Percentiles rank a stretch among this genome's conserved stretches.
These are phyloP conservation scores for Hypoxylon intermedium DNA, from an alignment of 495 filamentous ascomycete genomes.

Conservation along the genomic window DNA sequence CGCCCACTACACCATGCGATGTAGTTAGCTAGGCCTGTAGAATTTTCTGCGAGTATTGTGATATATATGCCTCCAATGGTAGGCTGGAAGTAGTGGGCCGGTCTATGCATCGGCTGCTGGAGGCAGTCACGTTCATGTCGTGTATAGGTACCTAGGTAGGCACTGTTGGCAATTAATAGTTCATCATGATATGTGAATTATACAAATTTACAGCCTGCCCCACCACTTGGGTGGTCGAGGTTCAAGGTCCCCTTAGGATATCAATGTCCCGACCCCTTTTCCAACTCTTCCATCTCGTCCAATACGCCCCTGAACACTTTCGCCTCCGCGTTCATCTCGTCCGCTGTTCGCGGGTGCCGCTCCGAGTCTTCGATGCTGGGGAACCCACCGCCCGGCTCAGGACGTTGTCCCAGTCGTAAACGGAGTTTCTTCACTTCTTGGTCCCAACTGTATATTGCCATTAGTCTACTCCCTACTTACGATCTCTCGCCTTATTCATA, in stretches of 20 bases:
- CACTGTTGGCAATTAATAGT: no score
- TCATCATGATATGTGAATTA: no score
- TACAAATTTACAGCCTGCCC: no score
- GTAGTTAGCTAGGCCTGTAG: no score
- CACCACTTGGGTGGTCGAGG: no score
- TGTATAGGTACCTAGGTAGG: neutral
- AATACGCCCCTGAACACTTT: slow-evolving; percentile 60
- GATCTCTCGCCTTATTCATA: no score
- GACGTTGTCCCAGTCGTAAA: slow-evolving; percentile 31
- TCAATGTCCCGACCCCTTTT: neutral
- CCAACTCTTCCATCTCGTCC: slow-evolving; percentile 44
- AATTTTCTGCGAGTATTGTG: neutral
- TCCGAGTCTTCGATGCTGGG: slow-evolving; percentile 69
- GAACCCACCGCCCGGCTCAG: slow-evolving; percentile 55
- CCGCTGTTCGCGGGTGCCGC: slow-evolving; percentile 69
- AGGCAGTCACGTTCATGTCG: no score
- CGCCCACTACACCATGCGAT: neutral
- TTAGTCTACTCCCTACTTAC: slow-evolving; percentile 7
- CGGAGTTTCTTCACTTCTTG: slow-evolving; percentile 15
- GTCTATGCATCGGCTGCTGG: no score
- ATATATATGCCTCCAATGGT: neutral
- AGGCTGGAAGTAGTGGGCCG: no score
- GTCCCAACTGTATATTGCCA: slow-evolving; percentile 22
- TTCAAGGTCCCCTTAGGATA: neutral
- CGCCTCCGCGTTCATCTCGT: slow-evolving; percentile 85